Base-by-base conservation (phyloP, 768 basidiomycete genomes). In the Boletus patriciae region DNA sequence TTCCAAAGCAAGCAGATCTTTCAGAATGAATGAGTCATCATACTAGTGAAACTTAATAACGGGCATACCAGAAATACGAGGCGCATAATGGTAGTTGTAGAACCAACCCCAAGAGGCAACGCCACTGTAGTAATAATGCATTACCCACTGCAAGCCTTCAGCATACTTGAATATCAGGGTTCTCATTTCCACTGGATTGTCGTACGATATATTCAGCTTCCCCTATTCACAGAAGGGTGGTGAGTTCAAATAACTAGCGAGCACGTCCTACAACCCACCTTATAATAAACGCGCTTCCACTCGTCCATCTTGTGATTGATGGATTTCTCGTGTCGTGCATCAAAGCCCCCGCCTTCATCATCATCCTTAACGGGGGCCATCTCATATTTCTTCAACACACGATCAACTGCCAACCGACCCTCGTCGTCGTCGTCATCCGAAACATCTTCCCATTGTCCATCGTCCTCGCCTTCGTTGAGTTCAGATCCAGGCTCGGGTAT, bases 41-140 rank as follows among this genome's bases (percentile, higher is more conserved):
- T 37, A 25, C 13, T 9, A 5, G 25, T 4, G 43, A 10, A 34
- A 27, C 23, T 34, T 36, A 10, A 43, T 34, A 37, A 19, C 16
- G 7, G 16, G 68, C 80, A 51, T 64, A 95, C 96, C 96, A 19
- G 94, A 93, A 53, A 98, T 98, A 29, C 94, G 85, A 21, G 97
- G 97, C 0, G 97, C 90, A 70, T 95, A 99, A 69, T 99, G 96
- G 70, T 98, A 98, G 71, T 95, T 78, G 74, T 98, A 98, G 77
- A 96, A 99, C 97, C 97, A 98, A 21, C 92, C 83, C 97, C 97
- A 99, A 16, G 93, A 95, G 6, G 94, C 90, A 18, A 98, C 94
- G 6, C 97, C 97, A 59, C 90, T 85, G 71, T 98, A 98, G 71
- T 99, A 99, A 72, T 99, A 99, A 68, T 94, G 90, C 89, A 99